Evolutionary conservation across 2,329 filamentous ascomycete genomes (phyloP).

Genomic region (Drechslerella stenobrocha): DNA sequence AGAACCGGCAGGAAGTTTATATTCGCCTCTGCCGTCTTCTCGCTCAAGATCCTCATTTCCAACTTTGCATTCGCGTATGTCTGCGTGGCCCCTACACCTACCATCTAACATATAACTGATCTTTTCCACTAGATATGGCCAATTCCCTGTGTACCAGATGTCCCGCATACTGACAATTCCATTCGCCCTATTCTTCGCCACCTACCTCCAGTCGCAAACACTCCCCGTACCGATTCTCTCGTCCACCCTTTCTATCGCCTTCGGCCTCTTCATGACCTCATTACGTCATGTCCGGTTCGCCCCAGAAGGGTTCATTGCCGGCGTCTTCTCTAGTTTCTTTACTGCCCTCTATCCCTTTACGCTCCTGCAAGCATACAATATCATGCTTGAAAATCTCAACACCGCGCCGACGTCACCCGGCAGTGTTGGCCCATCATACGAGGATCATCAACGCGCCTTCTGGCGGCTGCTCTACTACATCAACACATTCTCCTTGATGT

Average conservation of each 20-base stretch:
- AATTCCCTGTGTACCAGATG: slow-evolving; percentile 61
- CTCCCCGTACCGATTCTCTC: slow-evolving; percentile 60
- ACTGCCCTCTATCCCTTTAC: slow-evolving; percentile 61
- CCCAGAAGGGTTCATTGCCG: slow-evolving; percentile 61
- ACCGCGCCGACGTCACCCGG: slow-evolving; percentile 54
- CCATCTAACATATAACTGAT: neutral
- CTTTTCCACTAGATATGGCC: slow-evolving; percentile 57
- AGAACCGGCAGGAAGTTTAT: slow-evolving; percentile 59
- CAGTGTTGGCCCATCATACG: slow-evolving; percentile 48
- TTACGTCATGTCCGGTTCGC: slow-evolving; percentile 59
- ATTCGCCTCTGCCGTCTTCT: slow-evolving; percentile 60
- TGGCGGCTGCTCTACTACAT: slow-evolving; percentile 62
- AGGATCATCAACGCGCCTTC: slow-evolving; percentile 60
- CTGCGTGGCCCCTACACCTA: neutral
- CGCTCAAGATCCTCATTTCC: slow-evolving; percentile 60
- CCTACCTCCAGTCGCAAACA: slow-evolving; percentile 58
- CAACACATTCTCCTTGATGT: slow-evolving; percentile 59
- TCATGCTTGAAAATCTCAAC: slow-evolving; percentile 58
- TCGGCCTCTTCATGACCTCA: slow-evolving; percentile 61
- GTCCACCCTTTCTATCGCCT: slow-evolving; percentile 59
- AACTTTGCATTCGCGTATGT: slow-evolving; percentile 62
- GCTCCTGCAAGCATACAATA: slow-evolving; percentile 60
- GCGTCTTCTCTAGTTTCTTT: slow-evolving; percentile 61
- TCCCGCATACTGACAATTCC: slow-evolving; percentile 61
- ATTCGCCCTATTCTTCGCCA: slow-evolving; percentile 59